These are phyloP conservation scores for Syncephalastrum sp. DNA, from an alignment of 371 early-diverging fungal species.

Conservation along the genomic window DNA sequence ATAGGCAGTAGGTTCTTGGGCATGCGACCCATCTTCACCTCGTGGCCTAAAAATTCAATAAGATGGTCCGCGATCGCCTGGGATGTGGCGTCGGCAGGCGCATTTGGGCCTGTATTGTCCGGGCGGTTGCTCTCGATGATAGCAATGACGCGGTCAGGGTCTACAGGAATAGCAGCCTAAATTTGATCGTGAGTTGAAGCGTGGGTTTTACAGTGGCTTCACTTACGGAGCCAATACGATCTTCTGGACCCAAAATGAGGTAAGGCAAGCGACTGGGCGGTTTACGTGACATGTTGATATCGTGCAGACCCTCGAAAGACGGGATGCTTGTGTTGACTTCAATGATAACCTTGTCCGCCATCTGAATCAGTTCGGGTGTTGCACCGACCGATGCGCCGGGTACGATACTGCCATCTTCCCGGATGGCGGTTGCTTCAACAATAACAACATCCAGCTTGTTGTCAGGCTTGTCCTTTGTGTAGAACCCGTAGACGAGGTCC, in stretches of 20 bases:
- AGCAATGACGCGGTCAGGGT: conserved; percentile 48
- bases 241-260: conserved; percentile 47
- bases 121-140: conserved; percentile 45
- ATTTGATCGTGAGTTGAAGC: not conserved
- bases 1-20: conserved; percentile 47
- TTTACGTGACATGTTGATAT: conserved; percentile 35
- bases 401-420: conserved; percentile 52
- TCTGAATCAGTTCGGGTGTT: conserved; percentile 50
- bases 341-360: conserved; percentile 52
- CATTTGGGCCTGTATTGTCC: conserved; percentile 45
- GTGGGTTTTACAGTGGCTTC: not conserved
- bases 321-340: conserved; percentile 57
- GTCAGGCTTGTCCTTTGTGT: conserved; percentile 46
- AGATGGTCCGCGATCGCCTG: conserved; percentile 47
- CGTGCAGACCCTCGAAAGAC: conserved; percentile 54
- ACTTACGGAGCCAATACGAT: conserved; percentile 50
- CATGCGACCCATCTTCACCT: conserved; percentile 49
- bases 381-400: conserved; percentile 58
- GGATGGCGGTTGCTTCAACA: conserved; percentile 55
- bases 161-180: conserved; percentile 49
- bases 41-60: conserved; percentile 51
- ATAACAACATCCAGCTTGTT: conserved; percentile 50
- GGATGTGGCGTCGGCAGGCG: conserved; percentile 41
- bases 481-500: conserved; percentile 47
- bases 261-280: conserved; percentile 51